These are phyloP conservation scores for Xerocomellus amylosporus DNA, from an alignment of 768 basidiomycete genomes.

Conservation along the genomic window DNA sequence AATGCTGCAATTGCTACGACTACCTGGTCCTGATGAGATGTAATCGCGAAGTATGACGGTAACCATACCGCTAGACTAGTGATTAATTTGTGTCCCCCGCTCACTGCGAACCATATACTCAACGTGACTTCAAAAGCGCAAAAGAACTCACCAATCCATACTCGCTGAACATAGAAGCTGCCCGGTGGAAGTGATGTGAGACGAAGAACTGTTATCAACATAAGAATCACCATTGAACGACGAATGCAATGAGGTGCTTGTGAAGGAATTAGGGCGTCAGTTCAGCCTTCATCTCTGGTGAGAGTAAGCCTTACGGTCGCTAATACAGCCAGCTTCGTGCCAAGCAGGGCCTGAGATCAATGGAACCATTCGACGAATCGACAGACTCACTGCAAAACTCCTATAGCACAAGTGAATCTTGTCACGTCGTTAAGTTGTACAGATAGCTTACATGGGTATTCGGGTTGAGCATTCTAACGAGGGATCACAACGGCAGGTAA, in stretches of 20 bases:
- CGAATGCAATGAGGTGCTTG: constrained; percentile 1
- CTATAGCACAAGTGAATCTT: background rate
- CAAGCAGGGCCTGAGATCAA: background rate
- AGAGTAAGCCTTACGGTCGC: background rate
- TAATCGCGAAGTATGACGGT: background rate
- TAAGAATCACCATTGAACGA: constrained; percentile 4
- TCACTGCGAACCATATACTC: background rate
- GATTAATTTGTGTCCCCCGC: constrained; percentile 1
- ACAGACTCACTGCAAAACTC: background rate
- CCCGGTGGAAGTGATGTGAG: background rate
- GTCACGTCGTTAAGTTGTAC: background rate
- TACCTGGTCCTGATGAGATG: background rate
- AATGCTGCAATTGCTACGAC: background rate
- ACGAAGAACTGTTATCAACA: background rate
- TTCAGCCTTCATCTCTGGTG: background rate
- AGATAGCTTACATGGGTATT: constrained; percentile 1
- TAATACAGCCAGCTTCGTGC: constrained; percentile 2
- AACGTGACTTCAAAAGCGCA: background rate
- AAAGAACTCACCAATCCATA: constrained; percentile 6
- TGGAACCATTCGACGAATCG: background rate
- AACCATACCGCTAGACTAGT: constrained; percentile 1
- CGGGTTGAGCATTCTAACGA: background rate
- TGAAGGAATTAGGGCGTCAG: background rate
- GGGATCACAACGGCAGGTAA: background rate
- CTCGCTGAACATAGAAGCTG: constrained; percentile 8